Base-by-base conservation (phyloP, 805 yeast genomes). In the Nakazawaea peltata region DNA sequence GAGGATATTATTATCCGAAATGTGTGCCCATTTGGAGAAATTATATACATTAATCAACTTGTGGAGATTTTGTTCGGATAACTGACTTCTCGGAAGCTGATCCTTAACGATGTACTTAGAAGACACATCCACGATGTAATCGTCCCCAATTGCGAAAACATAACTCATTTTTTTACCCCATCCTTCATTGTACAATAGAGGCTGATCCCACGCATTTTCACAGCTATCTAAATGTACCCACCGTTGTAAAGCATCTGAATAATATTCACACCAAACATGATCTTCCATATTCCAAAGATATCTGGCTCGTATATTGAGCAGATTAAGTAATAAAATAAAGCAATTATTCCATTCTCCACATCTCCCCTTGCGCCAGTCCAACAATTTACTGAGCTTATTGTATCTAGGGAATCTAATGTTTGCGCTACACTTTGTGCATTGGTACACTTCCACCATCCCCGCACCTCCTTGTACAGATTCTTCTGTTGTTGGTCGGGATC, bases 291-390 rank as follows among this genome's bases (percentile, higher is more conserved):
- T 87, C 94, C 94, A 84, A 2, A 88, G 61, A 49, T 81, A 87
- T 34, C 97, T 59, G 1, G 74, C 72, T 19, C 74, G 63, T 4
- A 76, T 49, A 1, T 80, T 83, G 28, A 88, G 59, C 0, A 95
- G 74, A 19, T 77, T 65, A 36, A 88, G 58, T 2, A 87, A 57
- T 24, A 85, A 60, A 30, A 82, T 67, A 51, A 88, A 87, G 43
- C 90, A 75, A 46, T 83, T 82, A 37, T 88, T 90, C 94, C 95
- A 90, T 54, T 90, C 97, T 1, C 97, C 97, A 57, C 97, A 90
- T 32, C 97, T 65, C 0, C 97, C 97, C 23, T 52, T 51, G 28
- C 85, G 60, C 0, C 80, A 70, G 19, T 71, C 61, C 12, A 90
- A 55, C 17, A 90, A 57, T 40, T 69, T 72, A 1, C 57, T 58